Conservation (phyloP, 495 filamentous ascomycete genomes). For the Hypoxylon fragiforme region DNA sequence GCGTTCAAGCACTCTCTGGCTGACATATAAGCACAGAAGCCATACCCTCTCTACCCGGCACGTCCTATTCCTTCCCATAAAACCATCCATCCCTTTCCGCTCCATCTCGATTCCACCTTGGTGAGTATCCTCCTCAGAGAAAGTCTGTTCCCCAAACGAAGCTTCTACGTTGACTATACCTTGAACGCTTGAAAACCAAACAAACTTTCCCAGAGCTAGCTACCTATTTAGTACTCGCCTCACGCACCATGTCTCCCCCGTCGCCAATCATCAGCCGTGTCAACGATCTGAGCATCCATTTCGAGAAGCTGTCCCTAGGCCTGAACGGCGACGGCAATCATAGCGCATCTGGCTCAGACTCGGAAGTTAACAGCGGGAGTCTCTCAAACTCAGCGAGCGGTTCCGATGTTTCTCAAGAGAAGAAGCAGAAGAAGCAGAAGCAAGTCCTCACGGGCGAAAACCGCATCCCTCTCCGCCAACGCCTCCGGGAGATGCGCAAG, state of each 20-base stretch:
- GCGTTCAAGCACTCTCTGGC: too few species aligned
- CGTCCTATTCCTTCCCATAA: too few species aligned
- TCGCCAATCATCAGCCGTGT: background rate
- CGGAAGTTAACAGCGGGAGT: background rate
- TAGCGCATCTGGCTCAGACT: background rate
- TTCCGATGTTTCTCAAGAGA: background rate
- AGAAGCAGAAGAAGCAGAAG: background rate
- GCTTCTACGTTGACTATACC: background rate
- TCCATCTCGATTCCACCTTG: background rate
- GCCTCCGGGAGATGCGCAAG: slow-evolving; percentile 1
- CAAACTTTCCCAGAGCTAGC: background rate
- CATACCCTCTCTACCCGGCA: too few species aligned
- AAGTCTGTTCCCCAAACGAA: background rate
- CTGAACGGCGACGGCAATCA: background rate
- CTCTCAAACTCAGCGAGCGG: background rate
- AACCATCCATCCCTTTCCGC: too few species aligned
- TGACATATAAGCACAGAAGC: too few species aligned
- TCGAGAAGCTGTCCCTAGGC: background rate
- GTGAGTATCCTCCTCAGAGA: background rate
- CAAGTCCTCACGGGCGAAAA: slow-evolving; percentile 10
- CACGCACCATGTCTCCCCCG: slow-evolving; percentile 1
- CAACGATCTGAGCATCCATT: background rate
- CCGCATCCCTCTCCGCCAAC: slow-evolving; percentile 7
- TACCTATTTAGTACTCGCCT: too few species aligned
- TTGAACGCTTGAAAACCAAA: background rate